Evolutionary conservation across 2,329 filamentous ascomycete genomes (phyloP).

Genomic region (Pyrenochaeta sp.): DNA sequence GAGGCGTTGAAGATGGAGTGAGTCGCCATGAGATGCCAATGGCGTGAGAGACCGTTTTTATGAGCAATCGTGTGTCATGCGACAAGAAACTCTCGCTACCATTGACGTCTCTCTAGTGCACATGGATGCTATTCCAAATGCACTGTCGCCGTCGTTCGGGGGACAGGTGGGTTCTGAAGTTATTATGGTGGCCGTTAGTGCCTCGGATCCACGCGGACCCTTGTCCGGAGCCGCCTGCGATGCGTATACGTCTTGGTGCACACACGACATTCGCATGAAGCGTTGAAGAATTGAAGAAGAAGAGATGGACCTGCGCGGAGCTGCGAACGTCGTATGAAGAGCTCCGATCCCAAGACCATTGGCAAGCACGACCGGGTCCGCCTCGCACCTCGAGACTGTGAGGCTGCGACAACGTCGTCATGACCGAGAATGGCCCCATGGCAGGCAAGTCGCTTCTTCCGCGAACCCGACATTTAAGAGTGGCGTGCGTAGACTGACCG

Average conservation of each 20-base stretch:
- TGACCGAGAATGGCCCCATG: constrained; percentile 23
- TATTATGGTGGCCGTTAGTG: constrained; percentile 15
- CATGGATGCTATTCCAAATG: background rate
- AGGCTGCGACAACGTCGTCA: constrained; percentile 24
- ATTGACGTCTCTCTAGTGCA: background rate
- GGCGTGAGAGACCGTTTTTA: background rate
- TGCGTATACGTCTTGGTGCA: background rate
- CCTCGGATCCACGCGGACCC: constrained; percentile 1
- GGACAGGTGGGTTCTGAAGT: constrained; percentile 31
- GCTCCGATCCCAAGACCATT: constrained; percentile 22
- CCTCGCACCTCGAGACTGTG: constrained; percentile 4
- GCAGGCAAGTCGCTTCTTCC: constrained; percentile 28
- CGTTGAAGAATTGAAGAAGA: constrained; percentile 2
- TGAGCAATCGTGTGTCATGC: constrained; percentile 1
- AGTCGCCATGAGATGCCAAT: background rate
- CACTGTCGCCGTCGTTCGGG: constrained; percentile 14
- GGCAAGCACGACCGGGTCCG: constrained; percentile 16
- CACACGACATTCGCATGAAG: background rate
- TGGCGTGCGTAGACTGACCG: constrained; percentile 23
- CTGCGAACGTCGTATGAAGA: constrained; percentile 24
- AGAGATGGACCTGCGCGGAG: constrained; percentile 5
- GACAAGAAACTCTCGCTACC: background rate
- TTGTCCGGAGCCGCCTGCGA: background rate
- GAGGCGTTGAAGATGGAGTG: background rate
- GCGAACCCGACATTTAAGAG: background rate